Percentiles rank a stretch among this genome's conserved stretches.
Conservation (phyloP, 2,329 filamentous ascomycete species). For the Hymenoscyphus salicellus region DNA sequence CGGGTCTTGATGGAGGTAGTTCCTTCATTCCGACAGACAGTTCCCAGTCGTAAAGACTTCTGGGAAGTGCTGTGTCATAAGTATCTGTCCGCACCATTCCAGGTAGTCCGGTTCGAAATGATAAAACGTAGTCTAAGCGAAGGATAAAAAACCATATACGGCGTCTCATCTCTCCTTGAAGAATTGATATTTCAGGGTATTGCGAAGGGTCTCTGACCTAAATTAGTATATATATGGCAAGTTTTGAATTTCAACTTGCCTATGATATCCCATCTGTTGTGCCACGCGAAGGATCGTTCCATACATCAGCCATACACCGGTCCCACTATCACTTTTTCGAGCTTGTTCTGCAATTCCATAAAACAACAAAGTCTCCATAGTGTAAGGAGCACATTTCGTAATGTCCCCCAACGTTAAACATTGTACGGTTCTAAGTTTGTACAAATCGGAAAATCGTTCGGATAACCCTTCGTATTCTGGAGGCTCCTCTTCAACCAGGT, state of each 20-base stretch:
- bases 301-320: constrained; percentile 45
- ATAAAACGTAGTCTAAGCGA: constrained; percentile 70
- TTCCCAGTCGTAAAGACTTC: constrained; percentile 76
- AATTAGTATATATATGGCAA: neutral
- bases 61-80: constrained; percentile 69
- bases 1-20: constrained; percentile 64
- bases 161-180: constrained; percentile 72
- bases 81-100: constrained; percentile 68
- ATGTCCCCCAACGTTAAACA: constrained; percentile 74
- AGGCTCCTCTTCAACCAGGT: constrained; percentile 71
- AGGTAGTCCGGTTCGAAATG: constrained; percentile 60
- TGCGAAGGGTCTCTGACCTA: constrained; percentile 65
- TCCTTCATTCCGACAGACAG: constrained; percentile 63
- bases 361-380: constrained; percentile 70
- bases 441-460: constrained; percentile 57
- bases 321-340: constrained; percentile 66
- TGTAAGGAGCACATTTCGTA: constrained; percentile 68
- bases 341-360: constrained; percentile 73
- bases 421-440: constrained; percentile 69
- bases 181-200: constrained; percentile 67
- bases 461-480: constrained; percentile 63
- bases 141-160: constrained; percentile 66
- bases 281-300: constrained; percentile 52
- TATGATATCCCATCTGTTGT: constrained; percentile 57
- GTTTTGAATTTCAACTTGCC: constrained; percentile 10